These are phyloP conservation scores for Cyclostephanos tholiformis DNA, from an alignment of 108 stramenopile genomes.

Conservation along the genomic window DNA sequence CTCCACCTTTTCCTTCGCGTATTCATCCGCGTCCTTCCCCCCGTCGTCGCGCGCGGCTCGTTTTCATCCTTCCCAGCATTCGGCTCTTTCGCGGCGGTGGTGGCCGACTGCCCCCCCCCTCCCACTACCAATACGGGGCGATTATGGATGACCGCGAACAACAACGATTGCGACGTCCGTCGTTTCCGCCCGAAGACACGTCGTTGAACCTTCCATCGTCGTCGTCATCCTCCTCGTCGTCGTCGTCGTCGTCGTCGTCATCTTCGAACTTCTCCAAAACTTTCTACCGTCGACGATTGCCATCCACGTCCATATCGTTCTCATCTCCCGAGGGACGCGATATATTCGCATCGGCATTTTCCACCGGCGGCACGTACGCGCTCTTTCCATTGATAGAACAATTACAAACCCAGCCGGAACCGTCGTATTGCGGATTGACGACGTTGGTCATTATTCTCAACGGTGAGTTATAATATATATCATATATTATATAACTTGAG, in stretches of 20 bases:
- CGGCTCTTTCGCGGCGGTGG: too few relatives aligned
- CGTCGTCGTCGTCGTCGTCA: too few relatives aligned
- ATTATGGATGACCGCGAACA: too few relatives aligned
- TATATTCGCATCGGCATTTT: constrained; percentile 54
- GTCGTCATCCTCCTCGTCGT: too few relatives aligned
- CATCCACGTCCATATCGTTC: constrained; percentile 68
- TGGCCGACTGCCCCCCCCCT: too few relatives aligned
- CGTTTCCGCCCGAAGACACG: too few relatives aligned
- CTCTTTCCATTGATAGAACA: constrained; percentile 81
- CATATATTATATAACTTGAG: neutral
- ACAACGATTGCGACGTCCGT: too few relatives aligned
- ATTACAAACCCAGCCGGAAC: constrained; percentile 86
- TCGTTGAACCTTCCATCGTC: too few relatives aligned
- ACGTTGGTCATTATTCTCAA: constrained; percentile 94
- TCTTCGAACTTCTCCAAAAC: constrained; percentile 10
- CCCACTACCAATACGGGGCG: too few relatives aligned
- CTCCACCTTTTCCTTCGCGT: too few relatives aligned
- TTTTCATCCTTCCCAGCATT: too few relatives aligned
- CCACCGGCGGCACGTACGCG: constrained; percentile 36
- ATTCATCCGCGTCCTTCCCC: neutral
- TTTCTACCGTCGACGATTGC: constrained; percentile 65
- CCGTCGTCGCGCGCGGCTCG: too few relatives aligned
- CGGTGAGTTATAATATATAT: constrained; percentile 16
- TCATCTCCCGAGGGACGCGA: constrained; percentile 58
- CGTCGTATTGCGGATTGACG: constrained; percentile 93